phyloP scores from a whole-genome alignment of 495 filamentous ascomycete genomes.

The Coniosporium apollinis region DNA sequence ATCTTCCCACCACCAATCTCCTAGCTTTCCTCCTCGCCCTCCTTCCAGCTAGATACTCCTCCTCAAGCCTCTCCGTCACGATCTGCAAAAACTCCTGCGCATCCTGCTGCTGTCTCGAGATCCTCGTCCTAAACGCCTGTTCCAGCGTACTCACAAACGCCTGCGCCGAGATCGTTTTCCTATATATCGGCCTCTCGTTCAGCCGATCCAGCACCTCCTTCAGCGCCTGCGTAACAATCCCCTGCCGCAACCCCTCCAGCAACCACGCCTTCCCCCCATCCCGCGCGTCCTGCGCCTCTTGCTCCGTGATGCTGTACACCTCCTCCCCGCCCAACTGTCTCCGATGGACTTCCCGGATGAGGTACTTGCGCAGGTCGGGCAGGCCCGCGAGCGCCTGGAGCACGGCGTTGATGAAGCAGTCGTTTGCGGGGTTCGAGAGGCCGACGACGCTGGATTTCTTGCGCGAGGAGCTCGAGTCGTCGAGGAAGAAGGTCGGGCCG shows the following conservation, averaged over 20 bases:
- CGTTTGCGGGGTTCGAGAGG: slow-evolving; percentile 80
- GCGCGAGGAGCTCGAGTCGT: slow-evolving; percentile 48
- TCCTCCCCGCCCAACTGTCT: slow-evolving; percentile 56
- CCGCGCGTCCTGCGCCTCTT: slow-evolving; percentile 31
- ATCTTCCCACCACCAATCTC: slow-evolving; percentile 24
- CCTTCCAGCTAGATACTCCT: slow-evolving; percentile 79
- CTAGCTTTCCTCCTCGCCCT: slow-evolving; percentile 55
- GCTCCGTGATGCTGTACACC: slow-evolving; percentile 44
- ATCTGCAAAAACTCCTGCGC: slow-evolving; percentile 97
- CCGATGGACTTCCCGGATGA: slow-evolving; percentile 76
- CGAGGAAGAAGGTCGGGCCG: slow-evolving; percentile 84
- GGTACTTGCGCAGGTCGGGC: slow-evolving; percentile 74
- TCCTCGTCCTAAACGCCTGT: slow-evolving; percentile 67
- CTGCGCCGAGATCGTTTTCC: slow-evolving; percentile 79
- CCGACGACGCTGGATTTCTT: slow-evolving; percentile 84
- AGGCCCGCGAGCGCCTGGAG: slow-evolving; percentile 89
- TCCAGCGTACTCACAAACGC: slow-evolving; percentile 69
- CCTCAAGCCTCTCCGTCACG: slow-evolving; percentile 74
- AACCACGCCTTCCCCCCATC: slow-evolving; percentile 32
- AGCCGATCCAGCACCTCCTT: slow-evolving; percentile 86
- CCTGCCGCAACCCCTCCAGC: slow-evolving; percentile 56
- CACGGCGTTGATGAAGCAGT: slow-evolving; percentile 98
- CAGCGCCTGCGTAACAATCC: slow-evolving; percentile 68
- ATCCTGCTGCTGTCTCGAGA: slow-evolving; percentile 91
- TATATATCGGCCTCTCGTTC: slow-evolving; percentile 85